These are phyloP conservation scores for Debaryomycetaceae sp. DNA, from an alignment of 1,139 yeast genomes.

Conservation along the genomic window DNA sequence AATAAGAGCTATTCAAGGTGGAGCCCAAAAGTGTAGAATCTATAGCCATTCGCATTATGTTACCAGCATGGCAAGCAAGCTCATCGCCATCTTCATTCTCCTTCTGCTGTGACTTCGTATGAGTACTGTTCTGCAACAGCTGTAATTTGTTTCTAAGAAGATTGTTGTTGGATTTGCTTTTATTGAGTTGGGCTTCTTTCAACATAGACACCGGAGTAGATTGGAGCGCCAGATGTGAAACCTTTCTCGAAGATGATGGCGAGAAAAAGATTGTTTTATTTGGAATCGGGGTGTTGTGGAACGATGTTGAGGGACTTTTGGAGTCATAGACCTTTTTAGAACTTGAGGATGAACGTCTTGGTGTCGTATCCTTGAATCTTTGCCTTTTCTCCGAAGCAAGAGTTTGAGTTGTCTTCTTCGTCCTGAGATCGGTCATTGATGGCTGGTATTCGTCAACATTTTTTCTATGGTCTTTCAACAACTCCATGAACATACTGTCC, in stretches of 20 bases:
- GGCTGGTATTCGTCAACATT: constrained; percentile 13
- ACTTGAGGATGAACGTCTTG: background rate
- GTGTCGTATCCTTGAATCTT: background rate
- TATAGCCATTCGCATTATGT: constrained; percentile 47
- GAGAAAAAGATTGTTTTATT: constrained; percentile 31
- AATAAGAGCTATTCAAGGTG: constrained; percentile 29
- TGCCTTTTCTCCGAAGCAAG: background rate
- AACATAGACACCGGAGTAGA: constrained; percentile 24
- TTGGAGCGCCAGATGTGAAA: background rate
- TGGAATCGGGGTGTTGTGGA: constrained; percentile 26
- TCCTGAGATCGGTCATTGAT: background rate
- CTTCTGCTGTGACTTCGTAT: constrained; percentile 5
- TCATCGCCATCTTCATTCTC: constrained; percentile 34
- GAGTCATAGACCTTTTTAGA: background rate
- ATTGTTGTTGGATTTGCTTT: background rate
- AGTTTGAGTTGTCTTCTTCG: constrained; percentile 5
- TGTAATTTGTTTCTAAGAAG: background rate
- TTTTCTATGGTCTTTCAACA: constrained; percentile 21
- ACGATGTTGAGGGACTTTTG: constrained; percentile 9
- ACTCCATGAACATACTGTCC: constrained; percentile 7
- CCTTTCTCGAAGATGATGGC: constrained; percentile 14
- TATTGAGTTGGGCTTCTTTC: constrained; percentile 5
- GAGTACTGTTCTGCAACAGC: background rate
- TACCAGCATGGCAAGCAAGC: constrained; percentile 48
- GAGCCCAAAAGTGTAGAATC: constrained; percentile 49